phyloP scores from a whole-genome alignment of 2,329 filamentous ascomycete species.

The Alternaria arborescens region DNA sequence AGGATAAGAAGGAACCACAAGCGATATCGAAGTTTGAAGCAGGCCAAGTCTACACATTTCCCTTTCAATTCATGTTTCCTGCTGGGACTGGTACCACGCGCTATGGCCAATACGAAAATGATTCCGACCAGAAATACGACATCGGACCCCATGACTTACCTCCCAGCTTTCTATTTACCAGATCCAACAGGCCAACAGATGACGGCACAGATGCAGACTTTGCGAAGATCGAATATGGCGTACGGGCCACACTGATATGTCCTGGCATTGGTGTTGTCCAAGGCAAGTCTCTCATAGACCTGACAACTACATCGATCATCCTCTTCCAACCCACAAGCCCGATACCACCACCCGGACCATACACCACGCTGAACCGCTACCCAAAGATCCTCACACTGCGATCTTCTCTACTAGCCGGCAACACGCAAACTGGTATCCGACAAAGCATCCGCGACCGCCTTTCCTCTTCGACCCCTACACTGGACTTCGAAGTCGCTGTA shows the following conservation, averaged over 20 bases:
- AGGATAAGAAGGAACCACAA: not conserved
- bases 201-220: conserved; percentile 21
- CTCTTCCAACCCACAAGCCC: conserved; percentile 27
- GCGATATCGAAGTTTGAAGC: conserved; percentile 5
- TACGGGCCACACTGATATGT: conserved; percentile 27
- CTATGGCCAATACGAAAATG: conserved; percentile 25
- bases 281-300: conserved; percentile 15
- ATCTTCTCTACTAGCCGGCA: conserved; percentile 25
- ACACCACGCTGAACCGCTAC: conserved; percentile 4
- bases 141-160: conserved; percentile 32
- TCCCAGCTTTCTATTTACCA: conserved; percentile 28
- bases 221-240: conserved; percentile 30
- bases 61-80: conserved; percentile 33
- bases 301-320: conserved; percentile 21
- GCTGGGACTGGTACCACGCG: conserved; percentile 25
- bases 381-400: conserved; percentile 26
- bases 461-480: conserved; percentile 31
- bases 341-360: conserved; percentile 6
- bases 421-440: conserved; percentile 26
- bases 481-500: conserved; percentile 28
- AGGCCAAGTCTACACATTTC: conserved; percentile 27
- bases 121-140: conserved; percentile 23
- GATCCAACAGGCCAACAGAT: not conserved
- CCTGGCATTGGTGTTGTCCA: conserved; percentile 19
- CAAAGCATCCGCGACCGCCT: conserved; percentile 32